A percentile compares a stretch with the other conserved stretches of the same genome.
Conservation (phyloP, 331 rosid genomes). For the Pyracantha coccinea region DNA sequence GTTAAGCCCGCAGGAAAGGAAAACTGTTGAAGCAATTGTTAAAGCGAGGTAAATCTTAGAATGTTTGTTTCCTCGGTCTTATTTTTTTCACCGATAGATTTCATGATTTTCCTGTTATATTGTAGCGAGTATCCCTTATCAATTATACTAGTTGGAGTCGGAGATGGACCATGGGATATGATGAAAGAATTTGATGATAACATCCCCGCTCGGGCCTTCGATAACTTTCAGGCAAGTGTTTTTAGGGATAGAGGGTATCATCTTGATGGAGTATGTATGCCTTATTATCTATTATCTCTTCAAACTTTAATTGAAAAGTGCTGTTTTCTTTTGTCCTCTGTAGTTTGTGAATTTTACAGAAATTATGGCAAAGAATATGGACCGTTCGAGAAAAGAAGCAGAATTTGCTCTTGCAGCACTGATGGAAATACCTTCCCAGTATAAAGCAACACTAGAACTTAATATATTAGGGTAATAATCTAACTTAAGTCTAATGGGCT, state of each 20-base stretch:
- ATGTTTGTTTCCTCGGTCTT: slow-evolving; percentile 5
- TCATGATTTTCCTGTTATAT: slow-evolving; percentile 12
- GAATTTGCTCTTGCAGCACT: slow-evolving; percentile 81
- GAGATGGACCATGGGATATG: slow-evolving; percentile 99
- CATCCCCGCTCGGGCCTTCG: slow-evolving; percentile 90
- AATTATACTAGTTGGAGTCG: slow-evolving; percentile 86
- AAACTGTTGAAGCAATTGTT: slow-evolving; percentile 85
- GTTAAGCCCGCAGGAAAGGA: slow-evolving; percentile 75
- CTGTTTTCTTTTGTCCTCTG: slow-evolving; percentile 12
- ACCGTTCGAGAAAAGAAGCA: slow-evolving; percentile 70
- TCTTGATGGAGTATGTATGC: slow-evolving; percentile 1
- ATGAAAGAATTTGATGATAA: slow-evolving; percentile 90
- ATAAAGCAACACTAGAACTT: slow-evolving; percentile 79
- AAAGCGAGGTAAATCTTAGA: slow-evolving; percentile 64
- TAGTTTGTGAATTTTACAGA: slow-evolving; percentile 95
- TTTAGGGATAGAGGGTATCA: slow-evolving; percentile 4
- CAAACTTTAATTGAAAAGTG: slow-evolving; percentile 3
- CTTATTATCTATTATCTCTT: not conserved
- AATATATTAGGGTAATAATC: slow-evolving; percentile 62
- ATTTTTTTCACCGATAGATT: not conserved
- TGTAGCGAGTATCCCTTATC: slow-evolving; percentile 77
- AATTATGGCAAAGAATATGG: slow-evolving; percentile 72
- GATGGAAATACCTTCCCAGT: slow-evolving; percentile 94
- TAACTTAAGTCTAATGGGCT: not conserved
- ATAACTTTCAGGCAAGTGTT: slow-evolving; percentile 79